Percentiles rank a stretch among this genome's conserved stretches.
phyloP scores from a whole-genome alignment of 2,329 filamentous ascomycete species.

The Clonostachys chloroleuca region DNA sequence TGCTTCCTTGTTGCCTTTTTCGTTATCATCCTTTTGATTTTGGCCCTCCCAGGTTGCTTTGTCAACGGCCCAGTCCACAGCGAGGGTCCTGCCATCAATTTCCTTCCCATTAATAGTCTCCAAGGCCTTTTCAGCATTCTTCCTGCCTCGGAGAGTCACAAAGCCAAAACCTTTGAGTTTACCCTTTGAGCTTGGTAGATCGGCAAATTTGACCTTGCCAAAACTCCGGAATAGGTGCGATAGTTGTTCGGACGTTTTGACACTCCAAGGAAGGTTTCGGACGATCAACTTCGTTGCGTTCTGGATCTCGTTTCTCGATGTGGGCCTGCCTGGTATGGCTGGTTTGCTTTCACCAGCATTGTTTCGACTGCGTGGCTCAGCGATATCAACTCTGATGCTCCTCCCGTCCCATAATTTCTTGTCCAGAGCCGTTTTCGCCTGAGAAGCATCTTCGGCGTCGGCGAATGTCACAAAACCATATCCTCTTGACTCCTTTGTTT shows the following conservation, averaged over 20 bases:
- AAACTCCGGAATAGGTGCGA: slow-evolving; percentile 76
- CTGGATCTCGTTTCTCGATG: slow-evolving; percentile 53
- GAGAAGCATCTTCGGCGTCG: slow-evolving; percentile 83
- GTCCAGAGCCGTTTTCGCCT: slow-evolving; percentile 78
- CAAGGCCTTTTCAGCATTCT: slow-evolving; percentile 88
- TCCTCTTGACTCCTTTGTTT: slow-evolving; percentile 82
- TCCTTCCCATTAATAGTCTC: slow-evolving; percentile 83
- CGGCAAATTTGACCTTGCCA: slow-evolving; percentile 86
- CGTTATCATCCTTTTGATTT: slow-evolving; percentile 52
- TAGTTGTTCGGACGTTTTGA: slow-evolving; percentile 82
- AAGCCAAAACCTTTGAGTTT: slow-evolving; percentile 89
- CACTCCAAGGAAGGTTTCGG: slow-evolving; percentile 92
- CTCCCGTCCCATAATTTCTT: slow-evolving; percentile 73
- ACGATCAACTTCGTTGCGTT: slow-evolving; percentile 77
- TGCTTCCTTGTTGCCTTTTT: slow-evolving; percentile 28
- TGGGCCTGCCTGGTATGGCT: slow-evolving; percentile 39
- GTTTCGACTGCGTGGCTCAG: slow-evolving; percentile 66
- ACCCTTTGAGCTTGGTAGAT: slow-evolving; percentile 73
- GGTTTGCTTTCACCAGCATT: slow-evolving; percentile 43
- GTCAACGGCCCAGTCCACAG: slow-evolving; percentile 96
- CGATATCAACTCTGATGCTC: slow-evolving; percentile 81
- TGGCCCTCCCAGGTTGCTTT: slow-evolving; percentile 91
- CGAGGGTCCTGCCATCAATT: slow-evolving; percentile 81
- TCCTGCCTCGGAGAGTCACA: slow-evolving; percentile 78
- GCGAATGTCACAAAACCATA: slow-evolving; percentile 98